Evolutionary conservation across 306 rosid genomes (phyloP).

Genomic region (Adenanthera pavonina): DNA sequence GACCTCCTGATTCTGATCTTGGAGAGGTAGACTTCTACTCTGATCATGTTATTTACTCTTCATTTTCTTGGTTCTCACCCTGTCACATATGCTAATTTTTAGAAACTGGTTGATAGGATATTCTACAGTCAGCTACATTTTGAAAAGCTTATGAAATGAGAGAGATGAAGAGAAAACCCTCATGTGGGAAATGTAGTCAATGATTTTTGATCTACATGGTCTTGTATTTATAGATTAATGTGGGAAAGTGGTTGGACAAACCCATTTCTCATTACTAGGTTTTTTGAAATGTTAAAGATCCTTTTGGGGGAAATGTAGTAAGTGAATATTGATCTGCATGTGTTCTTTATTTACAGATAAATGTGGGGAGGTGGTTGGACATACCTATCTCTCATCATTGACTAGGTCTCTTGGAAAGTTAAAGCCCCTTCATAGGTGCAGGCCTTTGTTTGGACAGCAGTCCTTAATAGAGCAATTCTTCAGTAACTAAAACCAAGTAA

Average conservation of each 20-base stretch:
- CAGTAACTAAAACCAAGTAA: not conserved
- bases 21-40: conserved; percentile 65
- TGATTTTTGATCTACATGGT: not conserved
- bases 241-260: not conserved
- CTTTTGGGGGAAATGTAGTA: not conserved
- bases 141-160: not conserved
- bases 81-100: not conserved
- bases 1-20: conserved; percentile 78
- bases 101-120: not conserved
- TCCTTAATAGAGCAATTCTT: not conserved
- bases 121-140: conserved; percentile 4
- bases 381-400: not conserved
- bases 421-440: not conserved
- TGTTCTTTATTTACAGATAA: not conserved
- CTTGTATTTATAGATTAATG: not conserved
- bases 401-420: not conserved
- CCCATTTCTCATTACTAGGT: not conserved
- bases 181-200: not conserved
- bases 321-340: too few relatives aligned
- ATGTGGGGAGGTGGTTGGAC: not conserved
- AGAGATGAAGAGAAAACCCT: not conserved
- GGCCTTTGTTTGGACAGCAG: not conserved
- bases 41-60: not conserved
- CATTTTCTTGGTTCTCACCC: conserved; percentile 12
- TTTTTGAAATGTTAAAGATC: not conserved